phyloP scores from a whole-genome alignment of 495 filamentous ascomycete genomes.

The Articulospora tetracladia region DNA sequence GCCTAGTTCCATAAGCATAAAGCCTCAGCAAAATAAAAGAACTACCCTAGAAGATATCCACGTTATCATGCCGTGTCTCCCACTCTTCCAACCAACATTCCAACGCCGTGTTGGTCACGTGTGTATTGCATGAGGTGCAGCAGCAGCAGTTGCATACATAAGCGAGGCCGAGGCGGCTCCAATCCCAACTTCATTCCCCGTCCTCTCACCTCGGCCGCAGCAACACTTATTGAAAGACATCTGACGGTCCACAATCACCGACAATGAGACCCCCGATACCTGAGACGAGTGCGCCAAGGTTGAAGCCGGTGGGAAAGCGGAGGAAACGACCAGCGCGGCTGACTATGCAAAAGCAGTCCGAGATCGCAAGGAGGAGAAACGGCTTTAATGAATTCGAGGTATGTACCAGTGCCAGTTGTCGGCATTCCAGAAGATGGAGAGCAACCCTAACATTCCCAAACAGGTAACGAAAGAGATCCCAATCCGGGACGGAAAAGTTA shows the following conservation, averaged over 20 bases:
- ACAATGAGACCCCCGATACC: background rate
- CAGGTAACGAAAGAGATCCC: background rate
- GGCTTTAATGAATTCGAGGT: conserved; percentile 1
- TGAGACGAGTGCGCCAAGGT: background rate
- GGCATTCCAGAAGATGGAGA: too few species aligned
- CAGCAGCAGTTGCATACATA: too few species aligned
- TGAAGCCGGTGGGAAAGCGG: background rate
- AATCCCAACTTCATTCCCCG: background rate
- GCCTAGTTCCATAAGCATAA: too few species aligned
- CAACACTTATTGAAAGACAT: background rate
- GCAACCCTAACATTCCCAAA: background rate
- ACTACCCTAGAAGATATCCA: too few species aligned
- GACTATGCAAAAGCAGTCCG: background rate
- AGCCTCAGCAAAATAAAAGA: too few species aligned
- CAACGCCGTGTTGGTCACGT: background rate
- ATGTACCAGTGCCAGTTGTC: too few species aligned
- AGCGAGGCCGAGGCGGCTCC: background rate
- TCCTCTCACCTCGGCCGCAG: background rate
- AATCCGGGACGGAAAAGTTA: background rate
- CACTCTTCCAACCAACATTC: background rate
- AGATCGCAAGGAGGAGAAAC: background rate
- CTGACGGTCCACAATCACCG: background rate
- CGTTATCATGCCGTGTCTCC: too few species aligned
- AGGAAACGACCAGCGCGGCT: background rate
- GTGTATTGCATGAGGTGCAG: background rate